Conservation (phyloP, 225 moss, liverwort and hornwort species). For the Bryoerythrophyllum caledonicum region DNA sequence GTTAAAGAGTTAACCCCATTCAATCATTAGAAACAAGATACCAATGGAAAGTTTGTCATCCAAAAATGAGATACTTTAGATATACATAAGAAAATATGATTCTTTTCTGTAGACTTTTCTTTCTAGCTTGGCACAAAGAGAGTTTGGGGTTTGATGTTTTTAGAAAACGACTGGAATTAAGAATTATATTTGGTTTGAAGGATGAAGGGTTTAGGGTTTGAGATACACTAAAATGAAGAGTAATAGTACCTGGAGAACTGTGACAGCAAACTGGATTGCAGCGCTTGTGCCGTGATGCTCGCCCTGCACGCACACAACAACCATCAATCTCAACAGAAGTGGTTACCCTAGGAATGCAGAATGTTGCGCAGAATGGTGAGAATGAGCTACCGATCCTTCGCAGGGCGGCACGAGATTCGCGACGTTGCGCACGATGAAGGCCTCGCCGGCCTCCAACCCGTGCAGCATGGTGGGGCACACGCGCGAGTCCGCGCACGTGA, state of each 20-base stretch:
- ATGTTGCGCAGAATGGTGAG: no score
- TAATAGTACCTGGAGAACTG: constrained; percentile 49
- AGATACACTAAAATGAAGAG: no score
- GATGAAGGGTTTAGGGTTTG: no score
- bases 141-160: no score
- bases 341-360: no score
- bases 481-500: constrained; percentile 88
- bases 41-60: no score
- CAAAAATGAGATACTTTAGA: no score
- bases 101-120: no score
- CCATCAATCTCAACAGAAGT: neutral
- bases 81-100: no score
- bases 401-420: constrained; percentile 91
- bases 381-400: constrained; percentile 47
- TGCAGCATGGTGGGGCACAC: constrained; percentile 89
- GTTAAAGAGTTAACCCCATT: no score
- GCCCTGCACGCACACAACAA: constrained; percentile 39
- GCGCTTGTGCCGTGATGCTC: constrained; percentile 81
- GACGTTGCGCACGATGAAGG: constrained; percentile 88
- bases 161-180: neutral
- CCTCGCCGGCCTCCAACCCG: constrained; percentile 84
- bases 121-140: no score
- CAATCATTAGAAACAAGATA: no score
- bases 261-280: constrained; percentile 82
- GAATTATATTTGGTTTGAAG: neutral